Percentiles rank a stretch among this genome's conserved stretches.
Evolutionary conservation across 306 rosid species (phyloP).

Genomic region (Chamaecrista fasciculata): DNA sequence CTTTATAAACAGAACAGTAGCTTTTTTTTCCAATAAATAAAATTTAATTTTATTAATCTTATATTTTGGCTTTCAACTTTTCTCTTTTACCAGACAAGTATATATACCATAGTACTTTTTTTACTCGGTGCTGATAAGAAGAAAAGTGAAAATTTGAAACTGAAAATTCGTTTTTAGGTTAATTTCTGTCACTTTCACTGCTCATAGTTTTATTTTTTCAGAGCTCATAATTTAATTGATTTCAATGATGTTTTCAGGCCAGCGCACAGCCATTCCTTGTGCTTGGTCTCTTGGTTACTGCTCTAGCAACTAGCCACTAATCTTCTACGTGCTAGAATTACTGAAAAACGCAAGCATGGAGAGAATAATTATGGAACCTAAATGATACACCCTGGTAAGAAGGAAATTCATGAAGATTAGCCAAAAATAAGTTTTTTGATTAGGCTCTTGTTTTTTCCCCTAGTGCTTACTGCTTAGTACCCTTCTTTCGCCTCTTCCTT

Average conservation of each 20-base stretch:
- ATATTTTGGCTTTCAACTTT: not conserved
- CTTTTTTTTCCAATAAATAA: not conserved
- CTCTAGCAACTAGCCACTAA: conserved; percentile 49
- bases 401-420: not conserved
- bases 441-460: not conserved
- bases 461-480: not conserved
- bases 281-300: conserved; percentile 50
- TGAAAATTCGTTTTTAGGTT: not conserved
- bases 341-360: not conserved
- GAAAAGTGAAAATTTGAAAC: not conserved
- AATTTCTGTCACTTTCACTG: not conserved
- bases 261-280: conserved; percentile 52
- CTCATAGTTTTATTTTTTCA: not conserved
- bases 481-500: not conserved
- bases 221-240: not conserved
- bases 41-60: not conserved
- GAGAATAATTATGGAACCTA: not conserved
- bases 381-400: not conserved
- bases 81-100: not conserved
- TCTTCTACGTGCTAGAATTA: not conserved
- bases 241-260: conserved; percentile 33
- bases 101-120: not conserved
- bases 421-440: not conserved
- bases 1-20: too few relatives aligned
- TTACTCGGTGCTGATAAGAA: not conserved